phyloP scores from a whole-genome alignment of 2,329 filamentous ascomycete genomes.

The Chalara sp. region DNA sequence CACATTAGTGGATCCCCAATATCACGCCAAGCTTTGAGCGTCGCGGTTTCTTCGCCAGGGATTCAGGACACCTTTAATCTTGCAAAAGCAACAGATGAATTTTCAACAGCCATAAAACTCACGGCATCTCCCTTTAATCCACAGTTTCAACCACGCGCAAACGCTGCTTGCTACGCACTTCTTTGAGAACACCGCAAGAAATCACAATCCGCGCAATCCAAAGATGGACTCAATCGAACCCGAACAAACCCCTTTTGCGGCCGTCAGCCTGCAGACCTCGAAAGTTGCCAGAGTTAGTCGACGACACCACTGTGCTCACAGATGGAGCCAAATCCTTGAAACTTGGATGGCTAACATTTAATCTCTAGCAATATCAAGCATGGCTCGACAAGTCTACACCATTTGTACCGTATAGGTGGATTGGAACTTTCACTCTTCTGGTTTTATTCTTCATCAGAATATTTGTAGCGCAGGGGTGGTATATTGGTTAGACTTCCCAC shows the following conservation, averaged over 20 bases:
- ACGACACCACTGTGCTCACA: background rate
- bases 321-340: background rate
- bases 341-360: slow-evolving; percentile 8
- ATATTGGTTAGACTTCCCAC: slow-evolving; percentile 64
- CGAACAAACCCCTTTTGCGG: slow-evolving; percentile 85
- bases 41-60: too few relatives aligned
- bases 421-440: slow-evolving; percentile 70
- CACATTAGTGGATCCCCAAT: too few relatives aligned
- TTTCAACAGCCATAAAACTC: too few relatives aligned
- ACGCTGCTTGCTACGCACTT: too few relatives aligned
- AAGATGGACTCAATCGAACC: slow-evolving; percentile 81
- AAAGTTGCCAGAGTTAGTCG: slow-evolving; percentile 61
- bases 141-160: too few relatives aligned
- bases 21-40: too few relatives aligned
- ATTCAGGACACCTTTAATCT: too few relatives aligned
- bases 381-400: slow-evolving; percentile 92
- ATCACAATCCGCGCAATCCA: too few relatives aligned
- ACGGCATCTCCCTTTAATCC: too few relatives aligned
- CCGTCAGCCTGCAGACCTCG: slow-evolving; percentile 79
- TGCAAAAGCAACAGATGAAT: too few relatives aligned
- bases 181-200: too few relatives aligned
- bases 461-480: slow-evolving; percentile 92
- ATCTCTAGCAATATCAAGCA: slow-evolving; percentile 75
- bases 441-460: slow-evolving; percentile 83
- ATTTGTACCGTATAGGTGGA: slow-evolving; percentile 83